Evolutionary conservation across 495 filamentous ascomycete species (phyloP).

Genomic region (Penicillium salamii): DNA sequence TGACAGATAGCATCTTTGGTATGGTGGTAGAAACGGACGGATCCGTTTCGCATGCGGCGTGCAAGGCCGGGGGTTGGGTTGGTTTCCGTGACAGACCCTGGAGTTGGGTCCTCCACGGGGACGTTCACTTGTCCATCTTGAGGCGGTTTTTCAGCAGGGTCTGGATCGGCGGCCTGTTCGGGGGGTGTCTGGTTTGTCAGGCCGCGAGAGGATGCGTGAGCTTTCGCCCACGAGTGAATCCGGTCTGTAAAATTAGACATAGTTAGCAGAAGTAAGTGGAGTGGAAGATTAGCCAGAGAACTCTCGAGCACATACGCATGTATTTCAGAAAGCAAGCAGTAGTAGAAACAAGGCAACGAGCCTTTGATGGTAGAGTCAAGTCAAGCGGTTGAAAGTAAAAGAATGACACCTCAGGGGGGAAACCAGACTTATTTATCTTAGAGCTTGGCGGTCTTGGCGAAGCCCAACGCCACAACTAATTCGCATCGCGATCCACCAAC

Average conservation of each 20-base stretch:
- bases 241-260: constrained; percentile 29
- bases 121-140: constrained; percentile 41
- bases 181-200: constrained; percentile 5
- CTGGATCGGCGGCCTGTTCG: constrained; percentile 9
- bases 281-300: background rate
- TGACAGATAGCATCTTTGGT: constrained; percentile 41
- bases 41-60: constrained; percentile 34
- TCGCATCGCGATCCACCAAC: background rate
- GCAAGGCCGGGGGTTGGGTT: constrained; percentile 25
- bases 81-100: constrained; percentile 22
- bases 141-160: constrained; percentile 6
- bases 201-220: constrained; percentile 38
- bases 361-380: background rate
- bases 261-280: constrained; percentile 14
- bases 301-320: constrained; percentile 36
- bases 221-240: constrained; percentile 50
- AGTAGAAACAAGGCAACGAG: constrained; percentile 7
- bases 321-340: constrained; percentile 33
- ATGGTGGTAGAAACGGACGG: constrained; percentile 34
- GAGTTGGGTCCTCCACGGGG: constrained; percentile 11
- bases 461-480: constrained; percentile 2
- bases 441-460: constrained; percentile 9
- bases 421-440: constrained; percentile 4
- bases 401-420: background rate
- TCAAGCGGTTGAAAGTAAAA: background rate